Evolutionary conservation across 1,284 basidiomycete genomes (phyloP).

Genomic region (Xanthoconium separans): DNA sequence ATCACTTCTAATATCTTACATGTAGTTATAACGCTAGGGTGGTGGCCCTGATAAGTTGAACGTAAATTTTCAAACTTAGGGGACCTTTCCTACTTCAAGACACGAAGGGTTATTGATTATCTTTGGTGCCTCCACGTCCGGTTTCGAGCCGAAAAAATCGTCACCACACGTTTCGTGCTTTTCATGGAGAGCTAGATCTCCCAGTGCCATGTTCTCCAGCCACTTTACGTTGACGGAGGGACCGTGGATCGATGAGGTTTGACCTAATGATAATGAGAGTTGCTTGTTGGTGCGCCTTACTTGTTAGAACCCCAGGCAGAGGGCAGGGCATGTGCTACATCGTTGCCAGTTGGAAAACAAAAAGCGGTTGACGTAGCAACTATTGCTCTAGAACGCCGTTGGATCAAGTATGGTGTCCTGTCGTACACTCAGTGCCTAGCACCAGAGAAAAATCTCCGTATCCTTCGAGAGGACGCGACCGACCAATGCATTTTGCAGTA

Average conservation of each 20-base stretch:
- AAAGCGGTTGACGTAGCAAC: constrained; percentile 26
- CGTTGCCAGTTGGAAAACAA: constrained; percentile 39
- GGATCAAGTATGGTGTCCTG: not conserved
- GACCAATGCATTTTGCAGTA: too few relatives aligned
- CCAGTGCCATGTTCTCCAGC: constrained; percentile 65
- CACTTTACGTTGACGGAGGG: constrained; percentile 51
- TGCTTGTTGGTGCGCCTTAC: constrained; percentile 33
- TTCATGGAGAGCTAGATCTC: constrained; percentile 75
- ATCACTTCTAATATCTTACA: too few relatives aligned
- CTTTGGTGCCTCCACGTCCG: constrained; percentile 24
- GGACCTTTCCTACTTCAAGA: too few relatives aligned
- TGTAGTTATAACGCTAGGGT: too few relatives aligned
- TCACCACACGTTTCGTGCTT: constrained; percentile 75
- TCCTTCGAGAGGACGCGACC: constrained; percentile 14
- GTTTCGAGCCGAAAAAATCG: constrained; percentile 48
- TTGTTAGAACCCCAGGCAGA: constrained; percentile 59
- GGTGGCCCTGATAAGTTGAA: too few relatives aligned
- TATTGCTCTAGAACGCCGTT: constrained; percentile 8
- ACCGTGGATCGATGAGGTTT: constrained; percentile 43
- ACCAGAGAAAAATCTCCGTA: too few relatives aligned
- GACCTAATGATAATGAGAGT: constrained; percentile 35
- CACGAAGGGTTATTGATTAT: constrained; percentile 48
- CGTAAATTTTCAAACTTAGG: not conserved
- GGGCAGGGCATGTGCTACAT: constrained; percentile 23
- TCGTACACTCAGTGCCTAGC: too few relatives aligned